Base-by-base conservation (phyloP, 2,329 filamentous ascomycete genomes). In the Pseudocercospora crystallina region DNA sequence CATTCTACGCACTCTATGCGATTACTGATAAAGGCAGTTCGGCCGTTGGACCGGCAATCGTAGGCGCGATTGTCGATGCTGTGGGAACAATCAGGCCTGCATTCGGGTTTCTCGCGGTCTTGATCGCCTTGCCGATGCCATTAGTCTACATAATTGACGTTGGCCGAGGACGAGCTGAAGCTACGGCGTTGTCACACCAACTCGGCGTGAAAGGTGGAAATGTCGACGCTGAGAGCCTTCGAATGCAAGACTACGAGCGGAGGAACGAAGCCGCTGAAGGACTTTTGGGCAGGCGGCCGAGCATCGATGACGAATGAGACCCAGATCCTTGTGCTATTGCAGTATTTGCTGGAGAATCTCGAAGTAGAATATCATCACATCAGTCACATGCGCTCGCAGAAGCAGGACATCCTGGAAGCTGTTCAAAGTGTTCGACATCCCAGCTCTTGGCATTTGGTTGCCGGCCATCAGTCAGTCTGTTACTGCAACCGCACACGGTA, bases 21-120 rank as follows among this genome's bases (percentile, higher is more conserved):
- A 95, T 96, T 53, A 96, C 92, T 1, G 92, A 97, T 69, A 97
- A 96, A 70, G 90, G 90, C 0, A 94, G 88, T 14, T 94, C 88
- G 65, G 80, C 95, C 2, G 92, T 96, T 66, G 92, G 92, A 0
- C 92, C 92, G 0, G 86, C 89, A 1, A 89, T 97, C 61, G 91
- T 96, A 0, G 92, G 90, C 0, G 81, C 82, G 29, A 95, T 96
- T 54, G 94, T 95, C 8, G 90, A 96, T 66, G 80, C 62, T 2
- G 63, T 68, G 5, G 72, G 72, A 0, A 71, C 65, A 1, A 73
- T 76, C 29, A 48, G 73, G 13, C 69, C 70, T 1, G 90, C 90
- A 0, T 96, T 97, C 69, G 86, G 86, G 72, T 96, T 96, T 67
- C 73, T 97, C 45, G 89, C 88, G 0, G 77, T 83, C 2, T 70